Evolutionary conservation across 108 stramenopile genomes (phyloP).

Genomic region (Cyclotella cryptica): DNA sequence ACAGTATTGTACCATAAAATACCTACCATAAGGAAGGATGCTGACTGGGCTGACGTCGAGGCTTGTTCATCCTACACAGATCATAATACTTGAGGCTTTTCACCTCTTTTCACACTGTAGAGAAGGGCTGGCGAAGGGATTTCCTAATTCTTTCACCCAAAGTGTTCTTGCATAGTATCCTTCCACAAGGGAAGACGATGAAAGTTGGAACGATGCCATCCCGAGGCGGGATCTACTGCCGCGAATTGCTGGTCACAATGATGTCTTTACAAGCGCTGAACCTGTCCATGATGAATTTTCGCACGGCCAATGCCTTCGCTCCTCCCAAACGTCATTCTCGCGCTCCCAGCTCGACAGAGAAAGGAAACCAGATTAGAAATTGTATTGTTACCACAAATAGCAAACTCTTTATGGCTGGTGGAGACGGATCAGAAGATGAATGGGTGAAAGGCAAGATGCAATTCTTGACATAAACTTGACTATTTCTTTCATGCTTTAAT

Average conservation of each 20-base stretch:
- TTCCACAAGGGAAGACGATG: too few relatives aligned
- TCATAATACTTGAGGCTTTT: too few relatives aligned
- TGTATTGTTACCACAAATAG: neutral
- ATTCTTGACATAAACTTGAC: neutral
- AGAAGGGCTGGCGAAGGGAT: too few relatives aligned
- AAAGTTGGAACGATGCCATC: neutral
- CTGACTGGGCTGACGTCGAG: too few relatives aligned
- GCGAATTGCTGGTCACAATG: neutral
- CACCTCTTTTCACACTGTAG: too few relatives aligned
- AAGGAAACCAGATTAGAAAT: neutral
- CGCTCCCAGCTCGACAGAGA: neutral
- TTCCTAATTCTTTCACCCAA: too few relatives aligned
- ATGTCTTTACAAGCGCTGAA: neutral
- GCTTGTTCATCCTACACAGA: too few relatives aligned
- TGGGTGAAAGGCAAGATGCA: constrained; percentile 48
- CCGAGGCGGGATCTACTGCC: neutral
- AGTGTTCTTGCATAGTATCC: too few relatives aligned
- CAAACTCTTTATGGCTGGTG: constrained; percentile 59
- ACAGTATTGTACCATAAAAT: too few relatives aligned
- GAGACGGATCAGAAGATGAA: constrained; percentile 78
- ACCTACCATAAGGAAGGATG: too few relatives aligned
- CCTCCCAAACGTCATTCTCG: neutral
- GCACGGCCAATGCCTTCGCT: constrained; percentile 11
- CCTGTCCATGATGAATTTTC: neutral
- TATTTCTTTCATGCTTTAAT: neutral